Conservation (phyloP, 106 monocot genomes). For the Acanthochlamys bracteata region DNA sequence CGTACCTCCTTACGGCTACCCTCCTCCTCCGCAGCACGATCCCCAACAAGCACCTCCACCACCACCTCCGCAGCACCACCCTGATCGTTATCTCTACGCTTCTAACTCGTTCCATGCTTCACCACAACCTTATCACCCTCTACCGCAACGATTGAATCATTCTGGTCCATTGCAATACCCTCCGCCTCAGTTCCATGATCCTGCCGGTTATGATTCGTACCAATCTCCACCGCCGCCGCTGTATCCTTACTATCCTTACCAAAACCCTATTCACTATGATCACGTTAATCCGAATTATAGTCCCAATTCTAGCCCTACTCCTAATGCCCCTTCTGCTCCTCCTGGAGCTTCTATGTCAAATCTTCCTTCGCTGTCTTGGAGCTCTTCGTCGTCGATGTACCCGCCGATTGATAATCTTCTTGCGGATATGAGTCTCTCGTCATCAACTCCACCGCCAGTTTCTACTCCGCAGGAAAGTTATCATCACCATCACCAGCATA, state of each 20-base stretch:
- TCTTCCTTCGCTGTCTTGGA: not conserved
- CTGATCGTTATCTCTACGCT: constrained; percentile 10
- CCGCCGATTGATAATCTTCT: constrained; percentile 20
- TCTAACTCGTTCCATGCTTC: constrained; percentile 13
- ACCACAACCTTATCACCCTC: not conserved
- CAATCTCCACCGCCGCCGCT: constrained; percentile 9
- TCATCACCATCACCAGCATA: constrained; percentile 3
- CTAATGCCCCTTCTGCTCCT: too few species aligned
- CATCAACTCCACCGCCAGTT: not conserved
- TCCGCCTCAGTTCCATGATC: constrained; percentile 4
- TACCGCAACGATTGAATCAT: constrained; percentile 2
- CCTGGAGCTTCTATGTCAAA: not conserved
- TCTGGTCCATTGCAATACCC: constrained; percentile 11
- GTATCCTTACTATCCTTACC: constrained; percentile 4
- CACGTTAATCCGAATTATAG: not conserved
- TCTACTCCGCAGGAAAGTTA: not conserved
- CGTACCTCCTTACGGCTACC: constrained; percentile 16
- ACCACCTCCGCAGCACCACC: too few species aligned
- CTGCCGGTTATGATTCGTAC: constrained; percentile 4
- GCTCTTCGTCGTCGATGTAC: constrained; percentile 16
- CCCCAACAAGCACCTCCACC: constrained; percentile 3
- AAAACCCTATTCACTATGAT: not conserved
- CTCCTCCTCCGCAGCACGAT: constrained; percentile 3
- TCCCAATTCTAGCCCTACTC: too few species aligned
- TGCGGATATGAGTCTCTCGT: constrained; percentile 22